Conservation (phyloP, 1,284 basidiomycete species). For the Sporisorium iseilematis-ciliati region DNA sequence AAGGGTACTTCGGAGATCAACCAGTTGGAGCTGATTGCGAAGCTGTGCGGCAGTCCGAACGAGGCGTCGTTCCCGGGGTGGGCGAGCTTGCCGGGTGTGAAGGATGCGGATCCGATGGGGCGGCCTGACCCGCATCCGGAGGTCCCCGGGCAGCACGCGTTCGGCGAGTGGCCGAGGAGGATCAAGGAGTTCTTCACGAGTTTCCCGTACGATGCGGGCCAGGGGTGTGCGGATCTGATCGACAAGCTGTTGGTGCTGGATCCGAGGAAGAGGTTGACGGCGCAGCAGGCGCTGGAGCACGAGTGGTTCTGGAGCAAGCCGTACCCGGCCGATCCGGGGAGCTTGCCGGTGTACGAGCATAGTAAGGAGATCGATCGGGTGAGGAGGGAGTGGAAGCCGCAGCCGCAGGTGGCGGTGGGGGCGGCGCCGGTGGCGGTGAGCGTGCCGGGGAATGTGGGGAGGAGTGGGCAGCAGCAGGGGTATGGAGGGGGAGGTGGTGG, state of each 20-base stretch:
- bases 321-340: slow-evolving; percentile 62
- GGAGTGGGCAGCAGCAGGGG: too few species aligned
- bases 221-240: slow-evolving; percentile 64
- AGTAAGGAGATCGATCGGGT: slow-evolving; percentile 66
- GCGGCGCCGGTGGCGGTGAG: background rate
- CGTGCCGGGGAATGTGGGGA: background rate
- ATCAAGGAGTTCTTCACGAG: slow-evolving; percentile 54
- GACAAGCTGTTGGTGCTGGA: slow-evolving; percentile 65
- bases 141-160: slow-evolving; percentile 56
- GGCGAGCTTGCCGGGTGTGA: slow-evolving; percentile 72
- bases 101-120: slow-evolving; percentile 63
- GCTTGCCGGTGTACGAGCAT: slow-evolving; percentile 66
- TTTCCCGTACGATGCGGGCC: slow-evolving; percentile 47
- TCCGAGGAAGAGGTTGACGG: slow-evolving; percentile 63
- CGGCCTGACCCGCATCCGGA: slow-evolving; percentile 57
- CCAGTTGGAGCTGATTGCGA: slow-evolving; percentile 89
- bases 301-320: slow-evolving; percentile 67
- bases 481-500: too few species aligned
- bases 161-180: slow-evolving; percentile 51
- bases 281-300: slow-evolving; percentile 64
- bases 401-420: background rate
- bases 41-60: slow-evolving; percentile 87
- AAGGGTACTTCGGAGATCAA: slow-evolving; percentile 88
- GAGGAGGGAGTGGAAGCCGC: slow-evolving; percentile 50
- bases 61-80: slow-evolving; percentile 82